Base-by-base conservation (phyloP, 208 protist genomes). In the Phytomonas francai region DNA sequence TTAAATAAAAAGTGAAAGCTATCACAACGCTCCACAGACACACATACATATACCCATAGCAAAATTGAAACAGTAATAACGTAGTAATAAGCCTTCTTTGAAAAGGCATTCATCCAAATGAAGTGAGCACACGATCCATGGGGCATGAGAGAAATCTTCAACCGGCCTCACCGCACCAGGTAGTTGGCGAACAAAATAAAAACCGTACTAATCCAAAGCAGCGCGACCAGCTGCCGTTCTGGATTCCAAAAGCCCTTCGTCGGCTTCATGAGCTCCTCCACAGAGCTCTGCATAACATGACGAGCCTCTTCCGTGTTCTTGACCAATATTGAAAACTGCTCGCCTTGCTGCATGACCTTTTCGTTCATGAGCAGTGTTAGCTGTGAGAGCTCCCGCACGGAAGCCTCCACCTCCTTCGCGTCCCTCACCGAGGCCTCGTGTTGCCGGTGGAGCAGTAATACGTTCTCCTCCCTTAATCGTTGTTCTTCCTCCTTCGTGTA, bases 361-460 rank as follows among this genome's bases (percentile, higher is more conserved):
- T 92, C 87, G 67, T 84, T 96, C 77, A 93, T 87, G 16, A 96
- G 71, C 2, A 84, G 85, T 9, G 87, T 96, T 33, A 96, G 76
- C 72, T 93, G 86, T n/a, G 90, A 92, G 2, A 96, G 74, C 36
- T 96, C 90, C 27, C 84, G 76, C 25, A 96, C 82, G 3, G 84
- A 87, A 0, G 73, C 76, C 73, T 93, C 90, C 11, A 96, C 76
- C 2, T 67, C 67, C 58, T 83, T 87, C 0, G 88, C 90, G 63
- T 93, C 90, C 32, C 86, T 69, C 19, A 83, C 79, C 12, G 76
- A 77, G 14, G 81, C 82, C 67, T 78, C 72, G 28, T 64, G 65
- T 63, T 93, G 90, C 42, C 75, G 59, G 34, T 91, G 60, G 56
- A 81, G 34, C 56, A 96, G 76, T 57, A 70, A 58, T 14, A 72